Percentiles rank a stretch among this genome's conserved stretches.
These are phyloP conservation scores for Trametes cingulata DNA, from an alignment of 768 basidiomycete genomes.

Conservation along the genomic window DNA sequence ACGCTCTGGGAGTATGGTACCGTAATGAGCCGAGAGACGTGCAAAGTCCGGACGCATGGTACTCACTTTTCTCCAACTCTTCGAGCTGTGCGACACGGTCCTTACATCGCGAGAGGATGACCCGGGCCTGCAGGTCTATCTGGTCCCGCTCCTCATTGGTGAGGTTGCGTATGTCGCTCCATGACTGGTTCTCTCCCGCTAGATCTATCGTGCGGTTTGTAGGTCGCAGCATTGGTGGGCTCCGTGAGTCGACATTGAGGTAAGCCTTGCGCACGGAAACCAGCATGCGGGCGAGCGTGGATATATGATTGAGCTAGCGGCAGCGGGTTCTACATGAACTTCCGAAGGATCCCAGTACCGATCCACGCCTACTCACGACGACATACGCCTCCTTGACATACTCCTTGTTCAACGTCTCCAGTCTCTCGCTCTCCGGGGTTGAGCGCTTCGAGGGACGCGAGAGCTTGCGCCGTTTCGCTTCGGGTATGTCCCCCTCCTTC, in stretches of 20 bases:
- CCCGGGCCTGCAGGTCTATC: constrained; percentile 88
- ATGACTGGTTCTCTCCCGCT: constrained; percentile 44
- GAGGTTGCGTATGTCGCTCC: constrained; percentile 68
- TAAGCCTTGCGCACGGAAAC: constrained; percentile 81
- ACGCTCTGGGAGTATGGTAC: constrained; percentile 48
- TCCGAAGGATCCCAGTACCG: background rate
- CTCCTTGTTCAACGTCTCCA: constrained; percentile 53
- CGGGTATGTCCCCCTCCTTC: constrained; percentile 43
- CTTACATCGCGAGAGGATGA: constrained; percentile 82
- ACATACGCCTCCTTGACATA: constrained; percentile 77
- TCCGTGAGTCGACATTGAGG: constrained; percentile 71
- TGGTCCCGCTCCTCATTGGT: constrained; percentile 93
- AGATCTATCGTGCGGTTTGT: constrained; percentile 58
- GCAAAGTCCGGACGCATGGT: background rate
- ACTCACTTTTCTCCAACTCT: constrained; percentile 82
- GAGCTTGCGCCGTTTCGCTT: constrained; percentile 54
- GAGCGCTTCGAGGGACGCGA: constrained; percentile 32
- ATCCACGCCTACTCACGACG: constrained; percentile 45
- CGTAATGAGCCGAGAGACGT: background rate
- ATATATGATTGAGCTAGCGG: constrained; percentile 73
- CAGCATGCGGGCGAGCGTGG: constrained; percentile 71
- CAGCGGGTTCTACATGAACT: background rate
- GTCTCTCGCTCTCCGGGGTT: constrained; percentile 38
- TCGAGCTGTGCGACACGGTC: constrained; percentile 90
- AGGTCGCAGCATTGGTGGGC: constrained; percentile 53